phyloP scores from a whole-genome alignment of 2,329 filamentous ascomycete genomes.

The Talaromyces sp. region DNA sequence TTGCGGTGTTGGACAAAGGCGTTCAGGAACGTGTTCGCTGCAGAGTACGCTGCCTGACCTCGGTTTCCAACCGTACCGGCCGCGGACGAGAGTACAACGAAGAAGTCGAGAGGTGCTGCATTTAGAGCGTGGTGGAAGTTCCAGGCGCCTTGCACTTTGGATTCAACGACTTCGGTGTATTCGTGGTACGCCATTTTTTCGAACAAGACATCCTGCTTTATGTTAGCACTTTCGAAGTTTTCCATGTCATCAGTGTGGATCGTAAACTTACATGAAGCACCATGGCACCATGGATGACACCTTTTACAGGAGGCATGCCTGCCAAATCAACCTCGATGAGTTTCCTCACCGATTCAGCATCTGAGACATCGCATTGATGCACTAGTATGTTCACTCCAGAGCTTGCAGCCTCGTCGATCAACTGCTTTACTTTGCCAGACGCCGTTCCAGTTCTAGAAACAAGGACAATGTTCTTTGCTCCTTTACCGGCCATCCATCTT shows the following conservation, averaged over 20 bases:
- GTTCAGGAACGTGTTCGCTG: slow-evolving; percentile 30
- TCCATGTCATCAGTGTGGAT: background rate
- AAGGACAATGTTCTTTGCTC: background rate
- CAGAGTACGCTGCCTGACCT: slow-evolving; percentile 35
- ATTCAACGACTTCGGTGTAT: slow-evolving; percentile 19
- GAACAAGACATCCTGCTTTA: background rate
- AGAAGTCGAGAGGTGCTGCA: slow-evolving; percentile 29
- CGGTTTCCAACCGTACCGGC: slow-evolving; percentile 18
- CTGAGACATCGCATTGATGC: background rate
- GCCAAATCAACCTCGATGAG: background rate
- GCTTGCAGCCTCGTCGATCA: background rate
- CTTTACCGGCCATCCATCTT: background rate
- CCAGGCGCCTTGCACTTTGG: slow-evolving; percentile 24
- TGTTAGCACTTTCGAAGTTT: background rate
- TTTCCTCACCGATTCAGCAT: background rate
- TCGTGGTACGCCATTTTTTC: slow-evolving; percentile 21
- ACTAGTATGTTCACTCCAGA: background rate
- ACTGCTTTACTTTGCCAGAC: background rate
- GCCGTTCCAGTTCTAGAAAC: background rate
- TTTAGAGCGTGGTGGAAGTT: slow-evolving; percentile 15
- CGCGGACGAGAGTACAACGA: slow-evolving; percentile 31
- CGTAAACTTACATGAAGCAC: background rate
- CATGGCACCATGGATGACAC: background rate
- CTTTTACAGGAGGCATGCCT: background rate
- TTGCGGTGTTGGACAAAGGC: slow-evolving; percentile 19